Evolutionary conservation across 208 protist genomes (phyloP), one percentile per base, ranked within the genome.

Genomic region (Porcisia deanei): DNA sequence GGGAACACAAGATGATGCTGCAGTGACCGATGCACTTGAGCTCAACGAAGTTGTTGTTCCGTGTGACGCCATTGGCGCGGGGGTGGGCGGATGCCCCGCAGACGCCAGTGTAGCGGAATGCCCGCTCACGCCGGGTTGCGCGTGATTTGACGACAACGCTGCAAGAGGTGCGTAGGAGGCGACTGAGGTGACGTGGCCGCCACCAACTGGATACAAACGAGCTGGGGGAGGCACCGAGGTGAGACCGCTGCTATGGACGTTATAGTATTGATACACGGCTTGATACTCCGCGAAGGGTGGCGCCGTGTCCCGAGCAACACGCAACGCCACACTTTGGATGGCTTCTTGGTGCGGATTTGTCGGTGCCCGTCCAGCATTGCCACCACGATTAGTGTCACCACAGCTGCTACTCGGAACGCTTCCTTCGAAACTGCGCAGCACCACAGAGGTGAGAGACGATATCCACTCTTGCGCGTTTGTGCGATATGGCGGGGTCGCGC

Each of bases 381-480:
- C 37, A 12, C 18, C 20, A 47, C 53, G 18, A 49, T 18, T 37
- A 6, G n/a, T 45, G 47, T 12, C 47, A 52, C 8, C 47, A 30
- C 30, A 30, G 66, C n/a, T 30, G 66, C n/a, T 41, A 16, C 45
- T 45, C 60, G 18, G 18, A 30, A 25, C 52, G 43, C 68, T 49
- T 37, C 68, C 68, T 45, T 45, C 53, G 37, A 72, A 49, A 22
- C 53, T 72, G 34, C 34, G 25, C 53, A 73, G 72, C 8, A 54
- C 75, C 6, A 78, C 82, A 30, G 7, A 55, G 22, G 79, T 18
- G 6, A 86, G 67, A 3, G 72, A 64, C 6, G 63, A 43, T 8
- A 79, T 25, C 82, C 82, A 86, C 39, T 83, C 75, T 10, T 37
- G 22, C 18, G 43, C 30, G 43, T 86, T 86, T 25, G 80, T 82